Evolutionary conservation across 192 early-diverging fungal species (phyloP).

Genomic region (Coemansia sp.): DNA sequence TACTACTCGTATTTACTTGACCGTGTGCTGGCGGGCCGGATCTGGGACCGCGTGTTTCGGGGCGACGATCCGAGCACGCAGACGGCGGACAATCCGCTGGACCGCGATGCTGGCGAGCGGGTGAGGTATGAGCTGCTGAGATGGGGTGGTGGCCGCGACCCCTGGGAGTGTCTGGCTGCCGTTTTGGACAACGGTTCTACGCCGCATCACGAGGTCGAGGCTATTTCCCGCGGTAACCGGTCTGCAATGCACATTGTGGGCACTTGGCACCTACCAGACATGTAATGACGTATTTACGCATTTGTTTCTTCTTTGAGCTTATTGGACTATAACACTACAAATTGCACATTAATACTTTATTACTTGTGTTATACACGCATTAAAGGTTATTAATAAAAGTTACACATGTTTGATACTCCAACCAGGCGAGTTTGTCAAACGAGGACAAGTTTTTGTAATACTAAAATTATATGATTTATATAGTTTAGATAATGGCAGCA

Average conservation of each 20-base stretch:
- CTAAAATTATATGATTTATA: too few relatives aligned
- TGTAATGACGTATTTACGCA: constrained; percentile 9
- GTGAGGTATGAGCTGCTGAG: constrained; percentile 73
- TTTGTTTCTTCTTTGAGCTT: too few relatives aligned
- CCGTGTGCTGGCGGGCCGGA: constrained; percentile 71
- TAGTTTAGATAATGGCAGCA: too few relatives aligned
- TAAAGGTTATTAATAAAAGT: too few relatives aligned
- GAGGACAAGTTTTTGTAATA: too few relatives aligned
- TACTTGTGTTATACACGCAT: too few relatives aligned
- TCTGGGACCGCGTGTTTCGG: constrained; percentile 73
- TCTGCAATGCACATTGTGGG: constrained; percentile 71
- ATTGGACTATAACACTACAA: too few relatives aligned
- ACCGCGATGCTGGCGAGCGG: constrained; percentile 62
- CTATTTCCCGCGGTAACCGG: constrained; percentile 58
- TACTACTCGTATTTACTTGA: constrained; percentile 97
- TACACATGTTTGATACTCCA: too few relatives aligned
- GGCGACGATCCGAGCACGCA: constrained; percentile 24
- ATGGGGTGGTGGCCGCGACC: constrained; percentile 94
- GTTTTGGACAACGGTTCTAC: constrained; percentile 56
- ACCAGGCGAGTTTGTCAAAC: too few relatives aligned
- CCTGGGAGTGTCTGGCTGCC: constrained; percentile 74
- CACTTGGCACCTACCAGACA: constrained; percentile 59
- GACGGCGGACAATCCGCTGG: constrained; percentile 43
- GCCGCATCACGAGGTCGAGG: constrained; percentile 29
- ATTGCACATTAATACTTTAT: not conserved